Evolutionary conservation across 768 basidiomycete genomes (phyloP), one percentile per base, ranked within the genome.

Genomic region (Mycena vitilis): DNA sequence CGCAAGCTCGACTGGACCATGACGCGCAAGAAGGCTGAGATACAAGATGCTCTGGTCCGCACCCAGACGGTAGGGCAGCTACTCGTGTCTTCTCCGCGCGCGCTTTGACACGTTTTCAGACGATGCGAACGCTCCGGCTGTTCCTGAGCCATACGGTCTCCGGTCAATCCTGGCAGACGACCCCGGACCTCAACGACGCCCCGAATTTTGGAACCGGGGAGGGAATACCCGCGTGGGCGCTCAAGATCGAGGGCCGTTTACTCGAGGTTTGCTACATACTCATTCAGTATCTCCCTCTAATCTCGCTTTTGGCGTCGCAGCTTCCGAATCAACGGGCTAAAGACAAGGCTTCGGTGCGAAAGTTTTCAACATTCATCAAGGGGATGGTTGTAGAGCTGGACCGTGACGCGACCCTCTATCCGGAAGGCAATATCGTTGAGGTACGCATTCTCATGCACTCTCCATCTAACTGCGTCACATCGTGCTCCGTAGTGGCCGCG

Each of bases 1-100:
- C 87, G 93, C 65, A 94, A 92, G 76, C 82, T 98, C 18, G 96
- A 98, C 78, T 98, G 96, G 96, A 96, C 95, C 5, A 92, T 96
- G 85, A 90, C 89, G 76, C 85, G 96, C 76, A 97, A 97, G 80
- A 89, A 87, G 73, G 91, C 91, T 12, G 96, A 98, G 76, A 90
- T 98, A 38, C 93, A 95, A 75, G 96, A 98, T 75, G 89, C 95
- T n/a, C 76, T 96, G 53, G 86, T 87, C 23, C 86, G 91, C 65
- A 89, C 87, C 40, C 89, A 92, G 22, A 88, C 89, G 6, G 95
- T 95, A 68, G 63, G 83, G 73, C 9, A 48, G 66, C 38, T 38
- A 3, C 25, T 23, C 23, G 60, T 12, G 23, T 40, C 10, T 18
- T 30, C 16, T 34, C n/a, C 62, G n/a, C 40, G 36, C 40, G n/a